Evolutionary conservation across 208 protist species (phyloP).

Genomic region (Blastocrithidia nonstop): DNA sequence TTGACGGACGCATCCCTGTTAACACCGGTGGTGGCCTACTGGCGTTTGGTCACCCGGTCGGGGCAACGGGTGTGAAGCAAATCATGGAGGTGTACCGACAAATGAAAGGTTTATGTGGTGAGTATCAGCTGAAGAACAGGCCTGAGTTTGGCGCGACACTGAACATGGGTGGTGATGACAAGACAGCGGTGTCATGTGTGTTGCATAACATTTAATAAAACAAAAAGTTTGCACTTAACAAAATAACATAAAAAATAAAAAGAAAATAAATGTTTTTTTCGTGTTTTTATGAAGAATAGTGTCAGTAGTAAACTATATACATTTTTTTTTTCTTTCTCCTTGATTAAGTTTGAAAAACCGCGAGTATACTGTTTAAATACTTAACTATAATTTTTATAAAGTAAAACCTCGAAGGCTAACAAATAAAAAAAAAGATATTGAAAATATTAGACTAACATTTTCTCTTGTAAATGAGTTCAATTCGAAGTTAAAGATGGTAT

Average conservation of each 20-base stretch:
- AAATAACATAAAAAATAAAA: too few relatives aligned
- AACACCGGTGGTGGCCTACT: conserved; percentile 87
- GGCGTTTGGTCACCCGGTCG: conserved; percentile 84
- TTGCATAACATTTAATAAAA: conserved; percentile 58
- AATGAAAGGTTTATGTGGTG: conserved; percentile 84
- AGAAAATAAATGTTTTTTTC: too few relatives aligned
- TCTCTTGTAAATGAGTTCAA: too few relatives aligned
- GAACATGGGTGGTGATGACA: conserved; percentile 90
- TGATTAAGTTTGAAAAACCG: not conserved
- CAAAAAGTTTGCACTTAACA: not conserved
- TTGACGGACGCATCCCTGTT: conserved; percentile 73
- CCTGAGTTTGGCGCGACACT: conserved; percentile 67
- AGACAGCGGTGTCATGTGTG: conserved; percentile 77
- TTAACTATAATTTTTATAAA: not conserved
- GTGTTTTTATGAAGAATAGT: not conserved
- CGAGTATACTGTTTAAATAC: not conserved
- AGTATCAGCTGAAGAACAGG: conserved; percentile 77
- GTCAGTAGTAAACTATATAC: not conserved
- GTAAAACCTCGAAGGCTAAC: too few relatives aligned
- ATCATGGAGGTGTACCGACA: conserved; percentile 85
- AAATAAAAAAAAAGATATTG: too few relatives aligned
- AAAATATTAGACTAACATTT: too few relatives aligned
- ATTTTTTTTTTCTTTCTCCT: not conserved
- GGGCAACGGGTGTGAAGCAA: conserved; percentile 85
- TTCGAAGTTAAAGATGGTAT: too few relatives aligned